These are phyloP conservation scores for Dovyalis caffra DNA, from an alignment of 345 rosid species.

Conservation along the genomic window DNA sequence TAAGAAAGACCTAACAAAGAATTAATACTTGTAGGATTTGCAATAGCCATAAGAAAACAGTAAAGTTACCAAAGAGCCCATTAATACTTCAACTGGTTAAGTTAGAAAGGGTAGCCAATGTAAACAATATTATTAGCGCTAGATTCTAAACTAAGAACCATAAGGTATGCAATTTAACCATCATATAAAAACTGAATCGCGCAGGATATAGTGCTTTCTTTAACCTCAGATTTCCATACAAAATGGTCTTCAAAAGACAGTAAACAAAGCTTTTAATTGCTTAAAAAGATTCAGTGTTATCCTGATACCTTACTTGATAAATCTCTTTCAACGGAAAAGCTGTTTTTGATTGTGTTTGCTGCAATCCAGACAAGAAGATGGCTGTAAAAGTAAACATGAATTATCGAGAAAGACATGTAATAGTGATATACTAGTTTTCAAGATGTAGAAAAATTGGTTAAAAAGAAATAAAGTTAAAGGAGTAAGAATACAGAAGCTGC, in stretches of 20 bases:
- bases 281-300: neutral
- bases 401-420: neutral
- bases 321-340: constrained; percentile 2
- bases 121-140: neutral
- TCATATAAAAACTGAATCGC: constrained; percentile 4
- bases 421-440: neutral
- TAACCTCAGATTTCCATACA: neutral
- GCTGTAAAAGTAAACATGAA: constrained; percentile 3
- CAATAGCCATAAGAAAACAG: neutral
- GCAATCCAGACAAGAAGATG: constrained; percentile 18
- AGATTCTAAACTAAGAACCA: neutral
- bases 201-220: neutral
- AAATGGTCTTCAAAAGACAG: constrained; percentile 12
- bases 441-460: neutral
- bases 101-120: neutral
- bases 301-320: neutral
- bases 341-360: constrained; percentile 7
- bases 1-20: neutral
- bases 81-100: neutral
- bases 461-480: constrained; percentile 10
- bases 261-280: neutral
- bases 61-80: neutral
- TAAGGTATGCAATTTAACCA: constrained; percentile 5
- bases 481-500: constrained; percentile 43
- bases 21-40: neutral